These are phyloP conservation scores for Mitragyna speciosa DNA, from an alignment of 257 asterid species.

Conservation along the genomic window DNA sequence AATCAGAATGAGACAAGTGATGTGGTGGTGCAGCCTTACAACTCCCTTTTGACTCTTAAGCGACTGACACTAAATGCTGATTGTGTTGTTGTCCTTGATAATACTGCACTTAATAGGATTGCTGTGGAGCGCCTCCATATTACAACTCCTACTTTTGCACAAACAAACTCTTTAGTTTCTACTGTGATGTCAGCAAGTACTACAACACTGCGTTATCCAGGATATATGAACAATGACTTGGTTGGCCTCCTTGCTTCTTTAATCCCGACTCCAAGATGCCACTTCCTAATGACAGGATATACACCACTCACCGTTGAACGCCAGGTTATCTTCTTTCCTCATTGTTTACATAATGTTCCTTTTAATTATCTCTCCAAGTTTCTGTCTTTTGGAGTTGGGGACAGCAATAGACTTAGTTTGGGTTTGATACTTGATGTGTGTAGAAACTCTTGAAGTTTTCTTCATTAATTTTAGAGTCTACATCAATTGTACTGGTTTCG, in stretches of 20 bases:
- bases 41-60: constrained; percentile 93
- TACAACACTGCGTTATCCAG: constrained; percentile 94
- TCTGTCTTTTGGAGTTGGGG: neutral
- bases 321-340: constrained; percentile 58
- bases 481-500: neutral
- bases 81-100: constrained; percentile 98
- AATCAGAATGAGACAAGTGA: constrained; percentile 98
- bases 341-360: constrained; percentile 2
- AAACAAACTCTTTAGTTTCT: constrained; percentile 95
- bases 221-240: constrained; percentile 98
- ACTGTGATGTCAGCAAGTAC: constrained; percentile 99
- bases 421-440: no score
- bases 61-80: constrained; percentile 94
- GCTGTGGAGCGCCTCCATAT: constrained; percentile 97
- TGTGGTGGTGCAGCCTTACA: constrained; percentile 98
- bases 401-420: neutral
- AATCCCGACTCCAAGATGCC: constrained; percentile 99
- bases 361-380: neutral
- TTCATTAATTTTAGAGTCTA: neutral
- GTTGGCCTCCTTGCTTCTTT: constrained; percentile 99
- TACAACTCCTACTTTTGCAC: constrained; percentile 86
- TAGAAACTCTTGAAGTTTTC: neutral
- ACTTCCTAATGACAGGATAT: constrained; percentile 97
- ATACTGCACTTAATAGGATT: constrained; percentile 91
- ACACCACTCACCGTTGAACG: constrained; percentile 99